Percentiles rank a stretch among this genome's conserved stretches.
These are phyloP conservation scores for Yamadazyma atmosphaerica DNA, from an alignment of 1,139 yeast species.

Conservation along the genomic window DNA sequence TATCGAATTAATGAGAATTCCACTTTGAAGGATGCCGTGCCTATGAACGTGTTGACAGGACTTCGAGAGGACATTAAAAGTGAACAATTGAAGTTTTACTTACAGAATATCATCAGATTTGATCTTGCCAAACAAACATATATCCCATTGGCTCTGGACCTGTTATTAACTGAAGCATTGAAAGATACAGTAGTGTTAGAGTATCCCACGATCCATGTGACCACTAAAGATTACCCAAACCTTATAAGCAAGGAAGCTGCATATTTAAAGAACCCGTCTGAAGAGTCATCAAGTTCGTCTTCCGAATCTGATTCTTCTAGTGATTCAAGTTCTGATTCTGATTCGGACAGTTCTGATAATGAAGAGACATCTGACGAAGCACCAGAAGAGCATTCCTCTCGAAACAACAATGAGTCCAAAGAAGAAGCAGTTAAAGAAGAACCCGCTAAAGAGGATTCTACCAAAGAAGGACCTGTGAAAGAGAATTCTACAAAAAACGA, in stretches of 20 bases:
- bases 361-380: constrained; percentile 8
- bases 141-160: constrained; percentile 23
- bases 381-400: constrained; percentile 20
- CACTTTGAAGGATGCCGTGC: constrained; percentile 37
- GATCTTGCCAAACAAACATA: constrained; percentile 17
- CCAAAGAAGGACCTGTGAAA: no score
- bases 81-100: constrained; percentile 28
- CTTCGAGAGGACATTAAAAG: constrained; percentile 16
- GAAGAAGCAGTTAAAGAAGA: no score
- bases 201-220: constrained; percentile 67
- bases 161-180: constrained; percentile 44
- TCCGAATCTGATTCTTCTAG: not conserved
- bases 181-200: constrained; percentile 66
- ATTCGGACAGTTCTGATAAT: not conserved
- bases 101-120: constrained; percentile 31
- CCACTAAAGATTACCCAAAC: constrained; percentile 9
- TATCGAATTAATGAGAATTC: constrained; percentile 47
- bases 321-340: constrained; percentile 1
- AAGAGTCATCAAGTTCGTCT: constrained; percentile 5
- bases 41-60: constrained; percentile 28
- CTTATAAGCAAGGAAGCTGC: constrained; percentile 19
- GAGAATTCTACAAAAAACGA: constrained; percentile 15
- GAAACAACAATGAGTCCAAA: no score
- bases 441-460: no score
- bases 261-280: constrained; percentile 15